These are phyloP conservation scores for Oropetium thomaeum DNA, from an alignment of 176 grass and related monocot species.

Conservation along the genomic window DNA sequence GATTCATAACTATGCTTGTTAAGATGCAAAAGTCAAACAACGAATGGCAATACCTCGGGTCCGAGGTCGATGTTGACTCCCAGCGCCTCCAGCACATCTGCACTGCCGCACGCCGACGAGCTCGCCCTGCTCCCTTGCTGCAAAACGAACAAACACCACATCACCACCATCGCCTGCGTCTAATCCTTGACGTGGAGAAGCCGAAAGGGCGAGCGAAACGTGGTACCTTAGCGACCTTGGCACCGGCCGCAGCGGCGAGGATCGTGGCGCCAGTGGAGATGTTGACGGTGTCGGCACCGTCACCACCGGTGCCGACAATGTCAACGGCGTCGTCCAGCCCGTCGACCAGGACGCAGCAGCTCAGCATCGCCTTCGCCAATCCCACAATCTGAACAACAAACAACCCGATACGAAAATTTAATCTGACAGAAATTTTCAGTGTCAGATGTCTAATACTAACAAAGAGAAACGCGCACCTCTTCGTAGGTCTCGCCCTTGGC, in stretches of 20 bases:
- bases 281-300: constrained; percentile 90
- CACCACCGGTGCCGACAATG: constrained; percentile 93
- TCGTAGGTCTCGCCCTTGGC: constrained; percentile 96
- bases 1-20: not conserved
- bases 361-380: constrained; percentile 85
- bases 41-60: constrained; percentile 53
- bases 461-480: constrained; percentile 39
- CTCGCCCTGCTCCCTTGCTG: constrained; percentile 96
- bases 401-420: not conserved
- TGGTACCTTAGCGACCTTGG: constrained; percentile 79
- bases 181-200: not conserved
- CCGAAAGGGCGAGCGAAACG: not conserved
- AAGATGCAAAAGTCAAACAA: not conserved
- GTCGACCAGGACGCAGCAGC: constrained; percentile 50
- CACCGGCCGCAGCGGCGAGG: constrained; percentile 79
- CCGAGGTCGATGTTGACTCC: constrained; percentile 87
- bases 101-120: constrained; percentile 95
- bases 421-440: too few relatives aligned
- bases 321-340: constrained; percentile 70
- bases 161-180: not conserved
- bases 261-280: constrained; percentile 93
- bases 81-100: constrained; percentile 80
- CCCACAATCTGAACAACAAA: constrained; percentile 68
- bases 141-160: constrained; percentile 4
- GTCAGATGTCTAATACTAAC: too few relatives aligned